Percentiles rank a stretch among this genome's conserved stretches.
Evolutionary conservation across 2,329 filamentous ascomycete genomes (phyloP).

Genomic region (Colletotrichum scovillei): DNA sequence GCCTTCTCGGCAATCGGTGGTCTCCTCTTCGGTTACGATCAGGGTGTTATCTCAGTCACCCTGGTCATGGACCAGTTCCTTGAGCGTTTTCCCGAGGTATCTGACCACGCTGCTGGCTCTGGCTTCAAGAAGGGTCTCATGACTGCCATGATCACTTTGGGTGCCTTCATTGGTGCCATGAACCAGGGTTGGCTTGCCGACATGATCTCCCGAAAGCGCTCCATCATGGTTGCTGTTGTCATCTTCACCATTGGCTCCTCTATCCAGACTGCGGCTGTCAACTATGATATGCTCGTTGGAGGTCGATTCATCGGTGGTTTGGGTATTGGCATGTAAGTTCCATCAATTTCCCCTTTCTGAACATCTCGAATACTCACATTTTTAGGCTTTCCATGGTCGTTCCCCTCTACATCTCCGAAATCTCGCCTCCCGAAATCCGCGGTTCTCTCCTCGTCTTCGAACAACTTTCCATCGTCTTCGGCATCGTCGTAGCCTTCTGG

Average conservation of each 20-base stretch:
- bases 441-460: conserved; percentile 48
- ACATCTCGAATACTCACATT: neutral
- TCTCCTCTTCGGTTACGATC: conserved; percentile 57
- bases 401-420: conserved; percentile 57
- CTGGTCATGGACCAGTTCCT: conserved; percentile 45
- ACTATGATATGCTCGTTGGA: conserved; percentile 56
- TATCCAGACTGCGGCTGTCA: conserved; percentile 45
- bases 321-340: conserved; percentile 53
- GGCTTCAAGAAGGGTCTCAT: conserved; percentile 43
- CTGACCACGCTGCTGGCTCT: conserved; percentile 48
- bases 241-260: conserved; percentile 45
- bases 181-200: conserved; percentile 58
- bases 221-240: conserved; percentile 45
- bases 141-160: conserved; percentile 62
- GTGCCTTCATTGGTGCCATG: conserved; percentile 62
- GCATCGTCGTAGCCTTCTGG: conserved; percentile 44
- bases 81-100: conserved; percentile 49
- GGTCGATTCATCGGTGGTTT: conserved; percentile 61
- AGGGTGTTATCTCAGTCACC: conserved; percentile 54
- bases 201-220: conserved; percentile 43
- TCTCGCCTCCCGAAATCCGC: conserved; percentile 51
- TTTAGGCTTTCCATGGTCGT: conserved; percentile 55
- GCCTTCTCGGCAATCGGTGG: conserved; percentile 42
- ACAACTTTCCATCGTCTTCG: conserved; percentile 44
- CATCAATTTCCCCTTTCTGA: accelerated